These are phyloP conservation scores for Xylaria sp. DNA, from an alignment of 2,329 filamentous ascomycete genomes.

Conservation along the genomic window DNA sequence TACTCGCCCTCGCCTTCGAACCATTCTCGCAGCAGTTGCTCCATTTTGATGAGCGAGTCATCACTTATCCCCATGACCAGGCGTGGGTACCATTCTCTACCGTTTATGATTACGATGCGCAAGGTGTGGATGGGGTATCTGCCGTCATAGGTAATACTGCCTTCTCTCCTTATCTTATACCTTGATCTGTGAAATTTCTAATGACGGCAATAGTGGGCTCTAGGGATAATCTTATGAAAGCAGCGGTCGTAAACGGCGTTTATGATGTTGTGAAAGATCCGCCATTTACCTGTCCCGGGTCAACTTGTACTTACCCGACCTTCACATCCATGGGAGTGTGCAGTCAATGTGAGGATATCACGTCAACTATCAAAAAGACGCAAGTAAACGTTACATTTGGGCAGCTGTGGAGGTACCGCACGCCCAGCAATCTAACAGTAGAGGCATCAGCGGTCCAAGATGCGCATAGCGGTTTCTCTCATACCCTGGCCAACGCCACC, in stretches of 20 bases:
- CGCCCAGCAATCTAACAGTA: conserved; percentile 26
- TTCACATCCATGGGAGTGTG: conserved; percentile 30
- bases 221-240: conserved; percentile 32
- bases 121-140: conserved; percentile 26
- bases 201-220: conserved; percentile 21
- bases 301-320: conserved; percentile 25
- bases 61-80: conserved; percentile 8
- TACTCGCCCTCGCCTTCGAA: conserved; percentile 32
- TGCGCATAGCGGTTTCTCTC: conserved; percentile 28
- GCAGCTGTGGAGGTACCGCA: conserved; percentile 17
- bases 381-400: conserved; percentile 7
- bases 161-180: not conserved
- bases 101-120: conserved; percentile 21
- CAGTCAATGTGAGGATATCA: conserved; percentile 30
- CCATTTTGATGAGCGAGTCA: conserved; percentile 24
- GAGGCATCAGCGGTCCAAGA: conserved; percentile 14
- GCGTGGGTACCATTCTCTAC: conserved; percentile 29
- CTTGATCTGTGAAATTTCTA: not conserved
- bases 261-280: conserved; percentile 32
- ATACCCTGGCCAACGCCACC: conserved; percentile 28
- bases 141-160: conserved; percentile 24
- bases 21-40: conserved; percentile 35
- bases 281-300: conserved; percentile 31
- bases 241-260: conserved; percentile 30
- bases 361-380: conserved; percentile 4